phyloP scores from a whole-genome alignment of 2,329 filamentous ascomycete species.

The Fusarium papillatum region DNA sequence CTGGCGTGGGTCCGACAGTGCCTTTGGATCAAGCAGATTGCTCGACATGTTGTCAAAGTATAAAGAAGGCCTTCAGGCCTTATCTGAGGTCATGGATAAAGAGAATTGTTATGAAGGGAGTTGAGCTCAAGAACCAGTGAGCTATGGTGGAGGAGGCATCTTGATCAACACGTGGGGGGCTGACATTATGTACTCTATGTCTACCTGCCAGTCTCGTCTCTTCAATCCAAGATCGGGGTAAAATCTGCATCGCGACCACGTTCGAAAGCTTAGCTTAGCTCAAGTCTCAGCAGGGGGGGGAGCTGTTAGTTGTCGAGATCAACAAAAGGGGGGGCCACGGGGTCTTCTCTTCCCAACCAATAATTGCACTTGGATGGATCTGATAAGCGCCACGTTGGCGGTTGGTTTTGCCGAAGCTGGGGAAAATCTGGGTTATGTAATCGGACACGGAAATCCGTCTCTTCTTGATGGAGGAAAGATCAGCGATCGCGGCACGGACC shows the following conservation, averaged over 20 bases:
- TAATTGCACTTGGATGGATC: conserved; percentile 1
- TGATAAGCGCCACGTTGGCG: conserved; percentile 4
- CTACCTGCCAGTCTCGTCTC: not conserved
- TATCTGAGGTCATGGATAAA: not conserved
- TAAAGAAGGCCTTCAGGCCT: not conserved
- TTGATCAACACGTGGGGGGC: conserved; percentile 16
- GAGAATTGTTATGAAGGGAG: not conserved
- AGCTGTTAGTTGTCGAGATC: conserved; percentile 12
- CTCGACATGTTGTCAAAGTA: conserved; percentile 21
- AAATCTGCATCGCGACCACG: not conserved
- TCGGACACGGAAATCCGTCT: conserved; percentile 9
- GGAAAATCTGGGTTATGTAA: conserved; percentile 16
- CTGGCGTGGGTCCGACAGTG: conserved; percentile 29
- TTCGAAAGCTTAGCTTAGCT: conserved; percentile 20
- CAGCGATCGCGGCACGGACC: not conserved
- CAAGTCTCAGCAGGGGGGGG: conserved; percentile 10
- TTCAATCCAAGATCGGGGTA: not conserved
- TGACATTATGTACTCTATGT: conserved; percentile 14
- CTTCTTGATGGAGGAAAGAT: not conserved
- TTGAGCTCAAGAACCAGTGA: not conserved
- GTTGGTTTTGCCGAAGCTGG: not conserved
- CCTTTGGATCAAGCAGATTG: conserved; percentile 33
- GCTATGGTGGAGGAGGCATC: conserved; percentile 16
- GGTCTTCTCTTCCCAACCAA: not conserved
- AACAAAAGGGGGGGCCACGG: not conserved